Percentiles rank a stretch among this genome's conserved stretches.
Conservation (phyloP, 1,139 yeast species). For the Blastobotrys raffinosifermentans region DNA sequence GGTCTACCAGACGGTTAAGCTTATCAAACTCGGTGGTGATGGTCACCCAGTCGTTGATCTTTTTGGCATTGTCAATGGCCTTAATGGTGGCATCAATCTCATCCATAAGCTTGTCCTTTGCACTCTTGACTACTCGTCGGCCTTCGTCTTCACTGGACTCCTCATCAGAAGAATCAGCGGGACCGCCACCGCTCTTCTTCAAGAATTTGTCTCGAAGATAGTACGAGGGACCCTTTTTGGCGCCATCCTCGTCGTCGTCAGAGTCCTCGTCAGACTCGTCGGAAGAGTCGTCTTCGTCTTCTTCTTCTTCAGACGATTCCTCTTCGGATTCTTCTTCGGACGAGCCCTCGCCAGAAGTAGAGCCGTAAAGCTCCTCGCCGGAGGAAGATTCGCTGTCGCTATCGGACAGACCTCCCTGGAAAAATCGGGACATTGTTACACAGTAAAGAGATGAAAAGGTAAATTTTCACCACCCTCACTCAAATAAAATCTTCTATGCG, state of each 20-base stretch:
- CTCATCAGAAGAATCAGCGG: slow-evolving; percentile 45
- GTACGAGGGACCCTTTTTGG: slow-evolving; percentile 45
- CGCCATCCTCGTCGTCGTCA: slow-evolving; percentile 41
- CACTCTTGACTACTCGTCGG: slow-evolving; percentile 83
- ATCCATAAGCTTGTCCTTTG: slow-evolving; percentile 86
- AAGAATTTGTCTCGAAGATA: slow-evolving; percentile 51
- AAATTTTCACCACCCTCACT: slow-evolving; percentile 1
- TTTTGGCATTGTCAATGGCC: slow-evolving; percentile 63
- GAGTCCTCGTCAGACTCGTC: slow-evolving; percentile 34
- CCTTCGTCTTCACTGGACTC: slow-evolving; percentile 50
- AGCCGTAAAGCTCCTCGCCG: slow-evolving; percentile 67
- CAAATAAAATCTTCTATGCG: background rate
- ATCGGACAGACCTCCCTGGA: slow-evolving; percentile 51
- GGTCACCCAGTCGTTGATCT: slow-evolving; percentile 73
- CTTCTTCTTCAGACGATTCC: slow-evolving; percentile 28
- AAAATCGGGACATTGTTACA: slow-evolving; percentile 65
- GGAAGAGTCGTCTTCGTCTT: slow-evolving; percentile 31
- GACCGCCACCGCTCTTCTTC: slow-evolving; percentile 40
- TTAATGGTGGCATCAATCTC: slow-evolving; percentile 70
- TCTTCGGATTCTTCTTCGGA: slow-evolving; percentile 25
- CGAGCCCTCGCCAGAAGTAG: slow-evolving; percentile 38
- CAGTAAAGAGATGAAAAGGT: too few relatives aligned
- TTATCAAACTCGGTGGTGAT: slow-evolving; percentile 74
- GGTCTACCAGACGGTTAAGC: slow-evolving; percentile 58
- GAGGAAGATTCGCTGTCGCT: slow-evolving; percentile 62